phyloP scores from a whole-genome alignment of 1,284 basidiomycete genomes.

The Apiotrichum siamense region DNA sequence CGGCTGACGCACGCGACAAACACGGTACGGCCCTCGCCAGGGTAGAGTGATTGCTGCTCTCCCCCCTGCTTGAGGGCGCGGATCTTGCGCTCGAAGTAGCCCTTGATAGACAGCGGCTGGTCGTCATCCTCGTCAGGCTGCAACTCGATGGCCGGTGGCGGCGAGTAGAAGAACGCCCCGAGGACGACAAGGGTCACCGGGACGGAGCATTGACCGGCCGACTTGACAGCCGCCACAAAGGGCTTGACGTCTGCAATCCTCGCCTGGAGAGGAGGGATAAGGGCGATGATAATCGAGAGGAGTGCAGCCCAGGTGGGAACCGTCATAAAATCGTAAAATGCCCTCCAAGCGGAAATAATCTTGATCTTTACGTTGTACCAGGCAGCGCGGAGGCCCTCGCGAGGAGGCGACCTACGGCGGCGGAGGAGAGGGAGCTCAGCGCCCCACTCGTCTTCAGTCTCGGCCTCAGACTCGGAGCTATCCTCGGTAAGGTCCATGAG shows the following conservation, averaged over 20 bases:
- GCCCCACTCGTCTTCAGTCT: constrained; percentile 48
- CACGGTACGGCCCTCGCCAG: constrained; percentile 75
- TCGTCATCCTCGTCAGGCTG: too few species aligned
- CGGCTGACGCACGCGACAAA: constrained; percentile 63
- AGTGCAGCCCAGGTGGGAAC: constrained; percentile 76
- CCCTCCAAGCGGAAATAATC: constrained; percentile 39
- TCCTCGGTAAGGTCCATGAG: constrained; percentile 30
- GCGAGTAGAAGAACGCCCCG: constrained; percentile 77
- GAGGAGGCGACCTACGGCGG: constrained; percentile 3
- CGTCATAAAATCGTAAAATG: constrained; percentile 75
- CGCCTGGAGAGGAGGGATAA: constrained; percentile 68
- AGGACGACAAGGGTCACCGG: constrained; percentile 86
- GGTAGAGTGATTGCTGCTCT: constrained; percentile 24
- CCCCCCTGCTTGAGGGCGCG: constrained; percentile 12
- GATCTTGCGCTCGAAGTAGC: constrained; percentile 32
- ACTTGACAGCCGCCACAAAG: constrained; percentile 63
- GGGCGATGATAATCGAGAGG: constrained; percentile 71
- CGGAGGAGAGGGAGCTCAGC: constrained; percentile 13
- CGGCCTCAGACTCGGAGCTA: constrained; percentile 30
- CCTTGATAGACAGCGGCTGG: constrained; percentile 6
- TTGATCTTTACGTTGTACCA: constrained; percentile 20
- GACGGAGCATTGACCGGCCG: constrained; percentile 72
- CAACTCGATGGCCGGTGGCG: constrained; percentile 17
- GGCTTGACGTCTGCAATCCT: constrained; percentile 59
- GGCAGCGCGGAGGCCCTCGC: neutral